Evolutionary conservation across 495 filamentous ascomycete genomes (phyloP).

Genomic region (Articulospora tetracladia): DNA sequence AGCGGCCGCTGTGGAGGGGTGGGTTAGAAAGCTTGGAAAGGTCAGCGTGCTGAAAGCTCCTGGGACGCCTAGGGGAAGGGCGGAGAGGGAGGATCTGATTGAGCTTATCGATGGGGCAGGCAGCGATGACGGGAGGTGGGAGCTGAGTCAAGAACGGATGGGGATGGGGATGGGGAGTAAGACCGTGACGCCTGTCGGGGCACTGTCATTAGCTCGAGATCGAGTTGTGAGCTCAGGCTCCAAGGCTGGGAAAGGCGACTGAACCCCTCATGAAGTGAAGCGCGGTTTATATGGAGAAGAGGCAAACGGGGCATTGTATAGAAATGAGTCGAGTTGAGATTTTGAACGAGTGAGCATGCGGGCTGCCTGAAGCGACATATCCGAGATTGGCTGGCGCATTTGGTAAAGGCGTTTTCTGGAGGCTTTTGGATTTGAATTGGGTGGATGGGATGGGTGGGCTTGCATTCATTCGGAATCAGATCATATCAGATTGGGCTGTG

Average conservation of each 20-base stretch:
- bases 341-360: too few species aligned
- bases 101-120: slow-evolving; percentile 67
- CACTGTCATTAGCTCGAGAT: slow-evolving; percentile 13
- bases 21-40: slow-evolving; percentile 76
- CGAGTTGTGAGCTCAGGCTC: background rate
- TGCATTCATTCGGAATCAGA: too few species aligned
- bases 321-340: too few species aligned
- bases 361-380: too few species aligned
- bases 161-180: background rate
- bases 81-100: slow-evolving; percentile 67
- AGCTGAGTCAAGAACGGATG: slow-evolving; percentile 11
- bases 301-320: too few species aligned
- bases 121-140: slow-evolving; percentile 45
- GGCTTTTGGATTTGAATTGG: too few species aligned
- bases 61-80: slow-evolving; percentile 39
- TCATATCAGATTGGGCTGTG: too few species aligned
- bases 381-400: too few species aligned
- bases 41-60: slow-evolving; percentile 35
- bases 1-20: slow-evolving; percentile 80
- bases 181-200: slow-evolving; percentile 8
- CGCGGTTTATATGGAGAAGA: too few species aligned
- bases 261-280: too few species aligned
- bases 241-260: slow-evolving; percentile 26
- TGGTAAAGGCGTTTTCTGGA: too few species aligned
- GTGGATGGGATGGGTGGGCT: too few species aligned